Base-by-base conservation (phyloP, 306 rosid species). In the Malus domestica region DNA sequence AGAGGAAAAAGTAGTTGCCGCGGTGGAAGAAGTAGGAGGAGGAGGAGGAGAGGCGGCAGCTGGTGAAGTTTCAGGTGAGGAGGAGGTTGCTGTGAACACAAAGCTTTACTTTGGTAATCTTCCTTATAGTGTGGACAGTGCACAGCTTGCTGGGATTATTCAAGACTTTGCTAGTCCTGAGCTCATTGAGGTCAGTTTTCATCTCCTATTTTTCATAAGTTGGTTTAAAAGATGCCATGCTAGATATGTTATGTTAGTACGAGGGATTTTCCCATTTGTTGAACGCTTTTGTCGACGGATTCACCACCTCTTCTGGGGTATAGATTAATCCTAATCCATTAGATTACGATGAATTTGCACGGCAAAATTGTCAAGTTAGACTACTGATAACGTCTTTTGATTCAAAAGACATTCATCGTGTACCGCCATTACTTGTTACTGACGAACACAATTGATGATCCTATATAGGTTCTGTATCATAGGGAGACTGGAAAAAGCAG, bases 51-150 rank as follows among this genome's bases (percentile, higher is more conserved):
- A 8, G 60, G 60, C 60, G 23, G 86, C 14, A 8, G 15, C 23
- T 8, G 71, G 62, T 46, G 65, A 32, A 73, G 55, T 44, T 67
- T 81, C 73, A 46, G 80, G 83, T 23, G 72, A 71, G 51, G 76
- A 76, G 55, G 87, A 52, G 44, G 77, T 59, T 45, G 74, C 80
- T 59, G 79, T 63, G 61, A 79, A 18, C 71, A 93, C 99, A 12
- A 96, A 96, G 85, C 98, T 96, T 68, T 96, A 96, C 83, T 86
- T 96, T 86, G 99, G 99, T 65, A 96, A 96, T 83, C 78, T 96
- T 86, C 98, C 98, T 60, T 96, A 92, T 25, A 88, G 96, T 76
- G 96, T 96, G 70, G 99, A 96, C 40, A 96, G 99, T 73, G 90
- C 99, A 18, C 92, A 88, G 80, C 99, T 96, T 77, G 97, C 98